Evolutionary conservation across 2,329 filamentous ascomycete species (phyloP), one percentile per base, ranked within the genome.

Genomic region (Biscogniauxia sp.): DNA sequence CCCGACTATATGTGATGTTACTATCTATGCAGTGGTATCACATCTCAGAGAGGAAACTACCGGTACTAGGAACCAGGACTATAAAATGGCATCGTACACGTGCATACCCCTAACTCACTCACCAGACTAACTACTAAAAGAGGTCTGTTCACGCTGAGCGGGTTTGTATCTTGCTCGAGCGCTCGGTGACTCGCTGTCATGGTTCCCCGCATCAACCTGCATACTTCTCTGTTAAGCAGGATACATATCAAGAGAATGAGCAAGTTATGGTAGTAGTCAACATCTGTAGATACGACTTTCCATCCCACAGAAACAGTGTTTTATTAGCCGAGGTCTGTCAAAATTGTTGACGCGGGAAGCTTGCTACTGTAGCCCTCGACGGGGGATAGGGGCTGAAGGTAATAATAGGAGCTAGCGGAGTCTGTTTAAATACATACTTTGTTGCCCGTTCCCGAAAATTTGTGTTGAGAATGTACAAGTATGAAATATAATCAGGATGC

Each of bases 401-500:
- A n/a, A 45, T 15, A 45, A n/a, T 17, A 45, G 28, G 28, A 32
- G 11, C 28, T n/a, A 9, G 28, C 28, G 7, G 11, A 45, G 37
- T n/a, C 17, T 45, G 17, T 45, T 45, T 45, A n/a, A 45, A 45
- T 45, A n/a, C 37, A 45, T 45, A n/a, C 37, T 45, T 2, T 5
- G 17, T n/a, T 17, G 15, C 37, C 15, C 15, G 17, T 11, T 6
- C 37, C 17, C 11, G 6, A 45, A 17, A 15, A 17, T 45, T n/a
- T 5, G 4, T 2, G 4, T 17, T 11, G 37, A 3, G 6, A 45
- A 17, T 15, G 37, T n/a, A n/a, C 17, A 45, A 45, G 11, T 13
- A 45, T 2, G 4, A 6, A 45, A 13, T 45, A 17, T 17, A n/a
- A 11, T n/a, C 20, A 53, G 17, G 3, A 65, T 63, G 61, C 56